Evolutionary conservation across 108 stramenopile species (phyloP).

Genomic region (Nitzschia putrida): DNA sequence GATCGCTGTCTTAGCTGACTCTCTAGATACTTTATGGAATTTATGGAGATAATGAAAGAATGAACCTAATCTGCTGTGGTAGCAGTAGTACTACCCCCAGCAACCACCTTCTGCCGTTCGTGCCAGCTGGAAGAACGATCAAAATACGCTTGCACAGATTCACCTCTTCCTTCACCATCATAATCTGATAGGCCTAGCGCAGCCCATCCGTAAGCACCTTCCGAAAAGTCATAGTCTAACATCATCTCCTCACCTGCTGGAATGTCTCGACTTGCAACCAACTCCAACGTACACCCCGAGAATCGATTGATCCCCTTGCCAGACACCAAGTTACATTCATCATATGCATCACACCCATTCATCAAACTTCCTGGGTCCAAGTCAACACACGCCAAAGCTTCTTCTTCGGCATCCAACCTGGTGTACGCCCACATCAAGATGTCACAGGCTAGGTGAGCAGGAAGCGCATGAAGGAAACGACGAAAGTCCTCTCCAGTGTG

Average conservation of each 20-base stretch:
- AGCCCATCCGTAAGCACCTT: slow-evolving; percentile 7
- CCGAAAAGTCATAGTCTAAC: slow-evolving; percentile 22
- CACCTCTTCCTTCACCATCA: not conserved
- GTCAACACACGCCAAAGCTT: slow-evolving; percentile 13
- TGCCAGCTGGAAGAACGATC: too few relatives aligned
- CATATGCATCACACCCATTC: not conserved
- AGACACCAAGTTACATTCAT: slow-evolving; percentile 10
- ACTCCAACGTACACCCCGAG: slow-evolving; percentile 9
- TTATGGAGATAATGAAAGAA: too few relatives aligned
- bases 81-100: too few relatives aligned
- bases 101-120: too few relatives aligned
- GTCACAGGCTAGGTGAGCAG: slow-evolving; percentile 28
- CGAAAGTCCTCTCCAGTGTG: slow-evolving; percentile 13
- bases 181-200: not conserved
- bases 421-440: slow-evolving; percentile 27
- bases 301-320: not conserved
- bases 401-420: not conserved
- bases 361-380: slow-evolving; percentile 6
- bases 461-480: slow-evolving; percentile 14
- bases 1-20: too few relatives aligned
- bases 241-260: slow-evolving; percentile 10
- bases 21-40: too few relatives aligned
- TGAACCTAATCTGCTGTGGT: too few relatives aligned
- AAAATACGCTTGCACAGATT: too few relatives aligned
- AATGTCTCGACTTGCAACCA: slow-evolving; percentile 21